A percentile compares a stretch with the other conserved stretches of the same genome.
phyloP scores from a whole-genome alignment of 2,329 filamentous ascomycete species.

The Aspergillus transmontanensis region DNA sequence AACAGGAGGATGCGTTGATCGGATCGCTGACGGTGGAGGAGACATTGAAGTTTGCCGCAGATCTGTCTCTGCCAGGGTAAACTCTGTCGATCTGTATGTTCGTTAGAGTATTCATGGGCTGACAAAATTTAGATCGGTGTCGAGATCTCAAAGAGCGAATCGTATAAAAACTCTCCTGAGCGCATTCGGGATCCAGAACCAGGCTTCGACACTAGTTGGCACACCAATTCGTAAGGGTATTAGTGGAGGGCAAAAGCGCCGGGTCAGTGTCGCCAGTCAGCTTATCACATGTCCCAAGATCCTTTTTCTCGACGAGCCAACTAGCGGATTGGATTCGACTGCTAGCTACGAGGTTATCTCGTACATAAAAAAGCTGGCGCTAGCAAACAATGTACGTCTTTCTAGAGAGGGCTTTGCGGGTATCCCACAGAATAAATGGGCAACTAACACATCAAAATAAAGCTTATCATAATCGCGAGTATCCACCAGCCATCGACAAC shows the following conservation, averaged over 20 bases:
- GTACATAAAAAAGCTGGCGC: conserved; percentile 69
- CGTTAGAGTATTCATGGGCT: neutral
- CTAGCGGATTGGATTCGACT: conserved; percentile 78
- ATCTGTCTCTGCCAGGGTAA: conserved; percentile 62
- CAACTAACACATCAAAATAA: neutral
- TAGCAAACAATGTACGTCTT: conserved; percentile 62
- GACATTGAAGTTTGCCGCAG: conserved; percentile 76
- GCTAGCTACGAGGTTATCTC: conserved; percentile 75
- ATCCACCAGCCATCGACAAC: conserved; percentile 84
- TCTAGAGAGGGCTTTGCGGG: neutral
- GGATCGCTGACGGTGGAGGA: conserved; percentile 79
- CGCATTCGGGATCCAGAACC: conserved; percentile 72
- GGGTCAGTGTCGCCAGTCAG: conserved; percentile 77
- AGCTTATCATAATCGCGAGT: conserved; percentile 75
- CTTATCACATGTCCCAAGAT: conserved; percentile 80
- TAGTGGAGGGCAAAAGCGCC: conserved; percentile 80
- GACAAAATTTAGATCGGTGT: conserved; percentile 45
- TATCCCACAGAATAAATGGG: neutral
- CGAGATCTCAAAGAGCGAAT: conserved; percentile 60
- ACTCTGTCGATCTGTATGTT: neutral
- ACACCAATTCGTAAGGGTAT: conserved; percentile 83
- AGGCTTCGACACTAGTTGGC: conserved; percentile 73
- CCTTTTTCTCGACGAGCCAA: conserved; percentile 82
- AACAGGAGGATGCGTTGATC: conserved; percentile 84
- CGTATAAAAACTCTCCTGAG: conserved; percentile 68